Evolutionary conservation across 305 asterid species (phyloP).

Genomic region (Fraxinus sp.): DNA sequence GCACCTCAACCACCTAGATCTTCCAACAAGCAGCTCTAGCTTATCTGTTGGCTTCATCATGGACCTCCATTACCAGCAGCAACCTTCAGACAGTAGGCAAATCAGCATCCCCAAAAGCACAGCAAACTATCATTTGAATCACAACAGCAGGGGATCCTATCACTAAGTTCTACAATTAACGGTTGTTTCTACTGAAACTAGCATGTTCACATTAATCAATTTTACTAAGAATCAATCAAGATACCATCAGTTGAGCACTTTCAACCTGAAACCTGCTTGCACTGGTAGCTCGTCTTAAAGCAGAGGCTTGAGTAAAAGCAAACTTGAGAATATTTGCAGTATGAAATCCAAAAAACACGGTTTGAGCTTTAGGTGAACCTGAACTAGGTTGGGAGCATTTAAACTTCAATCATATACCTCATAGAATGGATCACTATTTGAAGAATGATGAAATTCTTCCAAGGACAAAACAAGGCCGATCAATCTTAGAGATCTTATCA

Average conservation of each 20-base stretch:
- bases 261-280: background rate
- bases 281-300: background rate
- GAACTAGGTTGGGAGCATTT: background rate
- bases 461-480: background rate
- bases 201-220: background rate
- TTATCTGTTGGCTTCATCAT: too few species aligned
- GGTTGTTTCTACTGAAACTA: background rate
- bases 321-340: background rate
- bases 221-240: background rate
- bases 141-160: too few species aligned
- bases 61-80: too few species aligned
- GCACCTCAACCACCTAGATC: too few species aligned
- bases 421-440: background rate
- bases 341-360: background rate
- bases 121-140: too few species aligned
- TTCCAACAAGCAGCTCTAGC: too few species aligned
- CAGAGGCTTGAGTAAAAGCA: background rate
- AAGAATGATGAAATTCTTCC: background rate
- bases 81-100: too few species aligned
- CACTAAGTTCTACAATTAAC: background rate
- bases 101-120: too few species aligned
- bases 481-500: background rate
- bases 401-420: background rate
- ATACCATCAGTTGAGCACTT: background rate
- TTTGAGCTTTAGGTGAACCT: background rate